Base-by-base conservation (phyloP, 345 rosid species). In the Linum trigynum region DNA sequence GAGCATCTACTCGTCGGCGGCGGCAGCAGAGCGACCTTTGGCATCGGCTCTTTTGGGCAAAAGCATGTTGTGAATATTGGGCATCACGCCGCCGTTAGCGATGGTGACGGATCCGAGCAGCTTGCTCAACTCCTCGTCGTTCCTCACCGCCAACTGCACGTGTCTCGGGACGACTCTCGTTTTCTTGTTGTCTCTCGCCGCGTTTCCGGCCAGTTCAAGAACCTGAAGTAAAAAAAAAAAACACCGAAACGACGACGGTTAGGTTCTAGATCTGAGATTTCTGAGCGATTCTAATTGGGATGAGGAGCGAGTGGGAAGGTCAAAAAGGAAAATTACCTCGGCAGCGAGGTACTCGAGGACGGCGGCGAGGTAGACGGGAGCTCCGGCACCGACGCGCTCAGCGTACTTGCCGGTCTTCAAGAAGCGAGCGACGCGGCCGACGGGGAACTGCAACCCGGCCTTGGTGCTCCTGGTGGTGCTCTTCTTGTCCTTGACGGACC, bases 191-290 rank as follows among this genome's bases (percentile, higher is more conserved):
- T 75, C 79, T 40, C 79, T 75, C 2, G 78, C 78, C 0, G 78
- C 81, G 67, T 78, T 78, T 1, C 81, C 81, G 15, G 81, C 82
- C 77, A 78, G 65, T 55, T 78, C 82, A 58, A 78, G 55, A 40
- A 72, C 82, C 79, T 78, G 45, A 41, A 8, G 9, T 41, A 23
- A 23, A 23, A 23, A 23, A 23, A 23, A 23, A 23, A 23, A 0
- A 0, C 6, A 41, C 9, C 45, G 45, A 3, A 11, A 38, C 53
- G 10, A 35, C 41, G 0, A 57, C 55, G 1, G 60, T 17, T n/a
- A 41, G 45, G 9, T 41, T 8, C 9, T 8, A 4, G 45, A 8
- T 41, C 5, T 36, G 64, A 37, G 32, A 35, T 38, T 10, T 41
- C 12, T 23, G 32, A 23, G 32, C 32, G 32, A 23, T 23, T 23